These are phyloP conservation scores for Abelmoschus esculentus DNA, from an alignment of 345 rosid species.

Conservation along the genomic window DNA sequence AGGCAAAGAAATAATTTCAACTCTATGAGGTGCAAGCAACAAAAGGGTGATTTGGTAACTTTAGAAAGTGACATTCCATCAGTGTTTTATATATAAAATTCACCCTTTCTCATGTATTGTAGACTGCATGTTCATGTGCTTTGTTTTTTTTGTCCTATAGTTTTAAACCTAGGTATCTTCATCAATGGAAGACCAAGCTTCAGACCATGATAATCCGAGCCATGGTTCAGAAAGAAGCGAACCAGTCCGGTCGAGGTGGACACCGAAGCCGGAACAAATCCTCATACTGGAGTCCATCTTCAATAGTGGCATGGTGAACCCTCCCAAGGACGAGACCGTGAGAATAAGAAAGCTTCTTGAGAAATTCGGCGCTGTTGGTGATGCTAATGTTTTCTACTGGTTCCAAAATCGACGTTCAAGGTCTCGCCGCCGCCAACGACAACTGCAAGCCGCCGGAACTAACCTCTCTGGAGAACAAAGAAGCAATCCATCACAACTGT, in stretches of 20 bases:
- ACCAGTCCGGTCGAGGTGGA: slow-evolving; percentile 91
- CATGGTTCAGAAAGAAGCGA: slow-evolving; percentile 42
- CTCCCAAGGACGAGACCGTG: slow-evolving; percentile 93
- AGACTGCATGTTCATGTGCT: slow-evolving; percentile 26
- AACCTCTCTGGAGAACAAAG: slow-evolving; percentile 37
- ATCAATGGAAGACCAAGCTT: slow-evolving; percentile 65
- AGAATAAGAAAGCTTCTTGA: slow-evolving; percentile 87
- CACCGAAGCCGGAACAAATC: slow-evolving; percentile 97
- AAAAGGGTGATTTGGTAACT: slow-evolving; percentile 37
- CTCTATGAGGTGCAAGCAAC: background rate
- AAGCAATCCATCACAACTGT: slow-evolving; percentile 15
- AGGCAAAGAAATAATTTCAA: slow-evolving; percentile 13
- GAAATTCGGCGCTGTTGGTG: slow-evolving; percentile 86
- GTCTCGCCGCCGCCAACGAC: slow-evolving; percentile 94
- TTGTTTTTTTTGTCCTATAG: background rate
- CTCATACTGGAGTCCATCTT: slow-evolving; percentile 96
- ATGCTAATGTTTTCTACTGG: slow-evolving; percentile 99
- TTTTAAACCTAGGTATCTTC: background rate
- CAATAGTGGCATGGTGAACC: slow-evolving; percentile 98
- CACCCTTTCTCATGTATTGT: slow-evolving; percentile 21
- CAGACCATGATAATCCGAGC: slow-evolving; percentile 38
- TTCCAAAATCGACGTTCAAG: slow-evolving; percentile 95
- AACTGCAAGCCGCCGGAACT: slow-evolving; percentile 45
- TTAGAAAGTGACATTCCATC: slow-evolving; percentile 20
- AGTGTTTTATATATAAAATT: slow-evolving; percentile 25